Evolutionary conservation across 257 asterid genomes (phyloP), one percentile per base, ranked within the genome.

Genomic region (Capsicum pubescens): DNA sequence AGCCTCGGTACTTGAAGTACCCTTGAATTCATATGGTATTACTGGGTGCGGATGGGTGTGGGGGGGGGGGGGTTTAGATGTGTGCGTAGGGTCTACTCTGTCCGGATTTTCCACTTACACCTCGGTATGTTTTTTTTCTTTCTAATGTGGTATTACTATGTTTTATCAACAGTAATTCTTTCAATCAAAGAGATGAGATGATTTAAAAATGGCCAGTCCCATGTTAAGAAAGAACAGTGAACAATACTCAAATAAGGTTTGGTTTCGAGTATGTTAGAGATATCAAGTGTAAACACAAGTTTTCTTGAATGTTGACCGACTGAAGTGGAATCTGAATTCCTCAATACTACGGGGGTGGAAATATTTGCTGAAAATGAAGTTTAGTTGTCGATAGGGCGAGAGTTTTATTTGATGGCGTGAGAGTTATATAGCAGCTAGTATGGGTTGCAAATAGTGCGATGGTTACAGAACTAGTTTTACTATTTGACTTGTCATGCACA

Each of bases 241-340:
- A 14, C 1, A 39, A 3, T 15, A 54, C 12, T 77, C 26, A 52
- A 76, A 54, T 26, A 54, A 15, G 81, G 32, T 26, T 17, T 21
- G 13, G 39, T 71, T n/a, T 71, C 58, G 17, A 71, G 80, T 71
- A 10, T 50, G 3, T 50, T 50, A n/a, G 19, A 74, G 21, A 50
- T 1, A n/a, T 14, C 12, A 39, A 39, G 58, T 50, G 44, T 12
- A 21, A 50, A 74, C 61, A 21, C 61, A 4, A 74, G 60, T 50
- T 74, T 35, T 46, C 7, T 50, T 21, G 61, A 13, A 21, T 74
- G 61, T 54, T 21, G 61, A 21, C 59, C 3, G 44, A 19, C 14
- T 74, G 19, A 21, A 50, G 81, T 50, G 19, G 61, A 21, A 50
- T 21, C 81, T 74, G 46, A 74, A 19, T 74, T 74, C 80, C 44